Conservation (phyloP, 2,329 filamentous ascomycete genomes). For the Sclerotinia subarctica region DNA sequence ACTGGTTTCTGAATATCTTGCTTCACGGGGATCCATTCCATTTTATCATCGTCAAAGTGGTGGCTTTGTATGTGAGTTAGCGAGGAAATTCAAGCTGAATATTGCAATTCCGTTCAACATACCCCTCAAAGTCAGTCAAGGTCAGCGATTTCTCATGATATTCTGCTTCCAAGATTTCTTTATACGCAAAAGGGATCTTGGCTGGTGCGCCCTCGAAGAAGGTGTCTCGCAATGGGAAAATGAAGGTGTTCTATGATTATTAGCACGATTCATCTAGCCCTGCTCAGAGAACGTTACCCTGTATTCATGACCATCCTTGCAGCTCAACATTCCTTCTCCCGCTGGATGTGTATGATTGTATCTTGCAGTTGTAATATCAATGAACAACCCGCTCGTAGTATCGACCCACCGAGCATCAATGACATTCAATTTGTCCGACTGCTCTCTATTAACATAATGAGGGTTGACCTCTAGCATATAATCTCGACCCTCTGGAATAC, state of each 20-base stretch:
- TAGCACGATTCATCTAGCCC: constrained; percentile 7
- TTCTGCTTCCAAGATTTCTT: constrained; percentile 56
- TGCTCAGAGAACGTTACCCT: constrained; percentile 38
- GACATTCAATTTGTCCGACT: constrained; percentile 68
- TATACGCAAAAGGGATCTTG: constrained; percentile 63
- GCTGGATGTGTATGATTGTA: constrained; percentile 40
- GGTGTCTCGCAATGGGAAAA: constrained; percentile 68
- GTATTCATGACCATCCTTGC: constrained; percentile 52
- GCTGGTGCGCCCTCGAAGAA: constrained; percentile 64
- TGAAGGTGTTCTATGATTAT: constrained; percentile 49
- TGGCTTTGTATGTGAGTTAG: constrained; percentile 38
- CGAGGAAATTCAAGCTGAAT: neutral
- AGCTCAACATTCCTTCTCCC: constrained; percentile 47
- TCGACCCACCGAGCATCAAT: constrained; percentile 87
- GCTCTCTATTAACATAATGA: constrained; percentile 58
- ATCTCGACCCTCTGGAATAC: constrained; percentile 43
- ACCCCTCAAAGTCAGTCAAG: constrained; percentile 52
- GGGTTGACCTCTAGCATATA: constrained; percentile 80
- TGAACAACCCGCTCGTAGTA: constrained; percentile 69
- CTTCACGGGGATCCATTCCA: constrained; percentile 37
- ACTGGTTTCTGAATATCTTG: constrained; percentile 14
- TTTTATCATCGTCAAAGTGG: constrained; percentile 42
- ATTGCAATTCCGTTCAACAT: constrained; percentile 33
- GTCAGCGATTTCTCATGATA: constrained; percentile 53
- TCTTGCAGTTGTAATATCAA: constrained; percentile 77